Evolutionary conservation across 139 green algal species (phyloP), one percentile per base, ranked within the genome.

Genomic region (Mesotaenium endlicherianum): DNA sequence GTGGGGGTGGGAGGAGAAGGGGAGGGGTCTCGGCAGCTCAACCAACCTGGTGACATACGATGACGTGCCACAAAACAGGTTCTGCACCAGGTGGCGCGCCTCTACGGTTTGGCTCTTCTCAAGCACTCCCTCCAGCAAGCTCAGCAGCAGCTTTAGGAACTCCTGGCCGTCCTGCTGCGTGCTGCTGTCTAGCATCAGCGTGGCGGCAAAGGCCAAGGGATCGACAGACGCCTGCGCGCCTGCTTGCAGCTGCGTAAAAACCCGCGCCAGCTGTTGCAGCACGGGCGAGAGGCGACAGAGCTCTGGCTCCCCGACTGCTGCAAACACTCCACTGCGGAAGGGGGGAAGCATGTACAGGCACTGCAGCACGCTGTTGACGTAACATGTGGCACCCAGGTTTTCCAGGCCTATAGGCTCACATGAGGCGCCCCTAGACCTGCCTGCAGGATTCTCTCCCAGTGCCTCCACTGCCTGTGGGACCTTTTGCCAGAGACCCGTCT

Each of bases 111-210:
- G 77, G 41, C 72, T 67, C n/a, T 75, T 0, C 16, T n/a, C 68
- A 5, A 95, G 86, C 58, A 77, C 41, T 0, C 71, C 44, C 87
- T 98, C 94, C 84, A 98, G 86, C 75, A 95, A 87, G 2, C 58
- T 90, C 6, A 97, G 89, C 70, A 98, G 92, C 75, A 98, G 91
- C 91, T 97, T 98, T 41, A 95, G 90, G 68, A 98, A 98, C 86
- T 98, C 95, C 42, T 95, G 92, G 0, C 95, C 92, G 82, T 98
- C 95, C 88, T 95, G 94, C 89, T 98, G 95, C 4, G 95, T 86
- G 31, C 59, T 85, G 58, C 92, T 91, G 76, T 97, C 88, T 6
- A 97, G 81, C 55, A 94, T 89, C 39, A 97, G 91, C 8, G 82
- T 76, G 0, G 78, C 64, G 3, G 90, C 92, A 75, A 97, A 93